phyloP scores from a whole-genome alignment of 2,329 filamentous ascomycete genomes.

The Penicillium expansum region DNA sequence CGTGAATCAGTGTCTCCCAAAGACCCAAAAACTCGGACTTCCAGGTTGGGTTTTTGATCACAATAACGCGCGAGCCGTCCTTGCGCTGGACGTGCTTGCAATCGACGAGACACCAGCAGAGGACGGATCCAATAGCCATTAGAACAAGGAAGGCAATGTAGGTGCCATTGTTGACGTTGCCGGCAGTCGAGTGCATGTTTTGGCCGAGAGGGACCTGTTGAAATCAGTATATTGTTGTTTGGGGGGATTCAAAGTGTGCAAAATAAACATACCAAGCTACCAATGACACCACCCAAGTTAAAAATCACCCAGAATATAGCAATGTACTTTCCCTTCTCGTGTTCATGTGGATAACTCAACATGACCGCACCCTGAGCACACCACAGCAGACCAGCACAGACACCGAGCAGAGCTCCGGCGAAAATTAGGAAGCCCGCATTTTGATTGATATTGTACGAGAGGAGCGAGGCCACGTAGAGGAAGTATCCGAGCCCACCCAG shows the following conservation, averaged over 20 bases:
- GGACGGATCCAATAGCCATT: constrained; percentile 67
- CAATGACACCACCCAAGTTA: constrained; percentile 86
- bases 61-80: constrained; percentile 75
- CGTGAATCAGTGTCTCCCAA: constrained; percentile 65
- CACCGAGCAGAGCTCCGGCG: constrained; percentile 49
- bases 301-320: constrained; percentile 94
- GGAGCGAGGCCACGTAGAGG: constrained; percentile 49
- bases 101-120: constrained; percentile 69
- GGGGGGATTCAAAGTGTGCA: no score
- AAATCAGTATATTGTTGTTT: background rate
- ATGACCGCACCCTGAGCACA: constrained; percentile 52
- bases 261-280: constrained; percentile 57
- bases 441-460: constrained; percentile 51
- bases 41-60: constrained; percentile 91
- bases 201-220: constrained; percentile 45
- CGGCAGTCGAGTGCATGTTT: constrained; percentile 44
- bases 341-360: constrained; percentile 81
- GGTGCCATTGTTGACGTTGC: constrained; percentile 64
- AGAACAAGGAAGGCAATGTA: constrained; percentile 86
- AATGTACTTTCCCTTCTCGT: constrained; percentile 82
- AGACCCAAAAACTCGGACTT: constrained; percentile 74
- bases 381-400: constrained; percentile 52
- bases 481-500: constrained; percentile 50
- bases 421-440: constrained; percentile 51
- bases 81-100: constrained; percentile 69